Evolutionary conservation across 2,329 filamentous ascomycete genomes (phyloP).

Genomic region (Talaromyces atroroseus): DNA sequence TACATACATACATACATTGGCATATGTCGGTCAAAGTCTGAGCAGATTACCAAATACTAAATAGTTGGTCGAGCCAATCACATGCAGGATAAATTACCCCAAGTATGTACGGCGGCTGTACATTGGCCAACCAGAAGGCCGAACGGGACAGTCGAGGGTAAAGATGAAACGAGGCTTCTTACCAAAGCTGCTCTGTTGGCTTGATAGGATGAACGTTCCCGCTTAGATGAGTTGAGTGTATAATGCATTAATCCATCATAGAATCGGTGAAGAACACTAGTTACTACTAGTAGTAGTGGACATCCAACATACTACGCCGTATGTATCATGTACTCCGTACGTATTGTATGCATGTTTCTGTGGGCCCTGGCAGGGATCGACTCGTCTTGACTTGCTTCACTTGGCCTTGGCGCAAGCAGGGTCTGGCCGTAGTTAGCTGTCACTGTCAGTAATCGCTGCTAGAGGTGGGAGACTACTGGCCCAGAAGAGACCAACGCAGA

Average conservation of each 20-base stretch:
- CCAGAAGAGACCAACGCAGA: conserved; percentile 10
- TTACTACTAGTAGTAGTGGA: too few relatives aligned
- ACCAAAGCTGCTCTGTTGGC: too few relatives aligned
- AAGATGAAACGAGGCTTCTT: background rate
- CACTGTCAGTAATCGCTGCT: background rate
- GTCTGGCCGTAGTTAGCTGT: background rate
- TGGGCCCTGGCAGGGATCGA: background rate
- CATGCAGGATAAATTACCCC: background rate
- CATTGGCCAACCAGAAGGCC: background rate
- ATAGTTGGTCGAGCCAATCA: background rate
- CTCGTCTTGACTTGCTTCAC: background rate
- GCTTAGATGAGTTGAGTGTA: background rate
- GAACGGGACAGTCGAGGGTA: background rate
- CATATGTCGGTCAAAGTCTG: background rate
- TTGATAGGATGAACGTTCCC: background rate
- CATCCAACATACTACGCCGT: background rate
- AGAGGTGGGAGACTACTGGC: conserved; percentile 9
- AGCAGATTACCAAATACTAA: background rate
- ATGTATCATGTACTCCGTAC: conserved; percentile 5
- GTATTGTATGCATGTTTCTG: conserved; percentile 6
- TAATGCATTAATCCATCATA: background rate
- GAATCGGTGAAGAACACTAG: too few relatives aligned
- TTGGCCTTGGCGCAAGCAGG: background rate
- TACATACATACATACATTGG: conserved; percentile 5
- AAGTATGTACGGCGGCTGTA: background rate